These are phyloP conservation scores for Sordaria brevicollis DNA, from an alignment of 495 filamentous ascomycete genomes.

Conservation along the genomic window DNA sequence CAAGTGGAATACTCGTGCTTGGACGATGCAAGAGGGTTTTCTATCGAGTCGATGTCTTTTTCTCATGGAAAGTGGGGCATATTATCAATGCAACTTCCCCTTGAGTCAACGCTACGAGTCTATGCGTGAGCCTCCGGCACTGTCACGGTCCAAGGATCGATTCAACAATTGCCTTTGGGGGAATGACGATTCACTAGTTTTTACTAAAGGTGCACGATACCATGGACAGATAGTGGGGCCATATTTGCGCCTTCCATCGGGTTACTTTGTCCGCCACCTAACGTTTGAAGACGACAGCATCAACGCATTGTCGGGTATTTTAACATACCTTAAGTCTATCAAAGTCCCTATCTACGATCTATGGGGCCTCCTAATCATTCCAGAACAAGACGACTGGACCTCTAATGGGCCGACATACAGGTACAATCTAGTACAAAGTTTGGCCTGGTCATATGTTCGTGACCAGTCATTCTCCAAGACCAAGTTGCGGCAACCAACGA, in stretches of 20 bases:
- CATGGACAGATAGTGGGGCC: no score
- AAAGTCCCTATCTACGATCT: background rate
- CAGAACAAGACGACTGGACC: no score
- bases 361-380: background rate
- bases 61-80: slow-evolving; percentile 17
- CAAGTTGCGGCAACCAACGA: background rate
- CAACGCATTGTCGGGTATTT: background rate
- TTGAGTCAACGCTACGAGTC: background rate
- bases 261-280: background rate
- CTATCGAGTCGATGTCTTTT: background rate
- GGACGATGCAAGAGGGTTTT: background rate
- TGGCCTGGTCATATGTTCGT: background rate
- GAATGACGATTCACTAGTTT: no score
- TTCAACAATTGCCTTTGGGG: no score
- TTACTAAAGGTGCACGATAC: no score
- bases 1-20: background rate
- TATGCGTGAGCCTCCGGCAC: accelerated
- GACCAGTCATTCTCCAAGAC: no score
- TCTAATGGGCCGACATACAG: no score
- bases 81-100: slow-evolving; percentile 24
- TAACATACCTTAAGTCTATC: background rate
- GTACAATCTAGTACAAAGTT: background rate
- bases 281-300: background rate
- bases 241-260: no score
- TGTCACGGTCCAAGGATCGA: background rate